phyloP scores from a whole-genome alignment of 495 filamentous ascomycete species.

The Cercophora sp. region DNA sequence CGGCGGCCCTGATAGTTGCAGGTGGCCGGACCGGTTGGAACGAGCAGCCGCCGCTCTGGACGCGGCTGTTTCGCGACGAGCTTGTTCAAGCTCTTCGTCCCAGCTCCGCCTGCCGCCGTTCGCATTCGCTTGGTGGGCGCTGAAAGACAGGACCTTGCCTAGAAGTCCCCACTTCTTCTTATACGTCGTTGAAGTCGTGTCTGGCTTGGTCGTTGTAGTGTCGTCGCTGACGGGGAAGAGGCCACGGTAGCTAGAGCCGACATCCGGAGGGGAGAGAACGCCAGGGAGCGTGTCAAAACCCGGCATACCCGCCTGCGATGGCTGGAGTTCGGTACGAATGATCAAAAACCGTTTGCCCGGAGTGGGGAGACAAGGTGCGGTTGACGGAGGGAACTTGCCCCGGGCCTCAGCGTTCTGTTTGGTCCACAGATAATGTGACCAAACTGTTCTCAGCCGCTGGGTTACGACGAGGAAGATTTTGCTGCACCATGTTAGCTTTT shows the following conservation, averaged over 20 bases:
- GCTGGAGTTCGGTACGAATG: constrained; percentile 75
- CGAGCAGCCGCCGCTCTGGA: constrained; percentile 23
- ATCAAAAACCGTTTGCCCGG: constrained; percentile 91
- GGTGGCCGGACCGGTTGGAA: constrained; percentile 12
- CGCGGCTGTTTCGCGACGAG: constrained; percentile 42
- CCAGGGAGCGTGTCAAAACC: constrained; percentile 39
- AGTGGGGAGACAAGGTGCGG: constrained; percentile 79
- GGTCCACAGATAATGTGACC: constrained; percentile 75
- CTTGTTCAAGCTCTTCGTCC: constrained; percentile 41
- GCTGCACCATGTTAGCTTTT: constrained; percentile 25
- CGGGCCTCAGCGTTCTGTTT: constrained; percentile 58
- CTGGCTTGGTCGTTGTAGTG: constrained; percentile 2
- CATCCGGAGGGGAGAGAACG: constrained; percentile 7
- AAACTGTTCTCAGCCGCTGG: constrained; percentile 65
- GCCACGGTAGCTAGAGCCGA: constrained; percentile 15
- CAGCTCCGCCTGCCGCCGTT: constrained; percentile 21
- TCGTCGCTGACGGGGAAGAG: constrained; percentile 1
- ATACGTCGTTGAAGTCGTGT: constrained; percentile 18
- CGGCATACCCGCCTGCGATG: constrained; percentile 43
- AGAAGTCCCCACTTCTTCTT: constrained; percentile 71
- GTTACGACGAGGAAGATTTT: constrained; percentile 69
- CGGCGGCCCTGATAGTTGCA: constrained; percentile 21
- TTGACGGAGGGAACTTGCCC: constrained; percentile 59
- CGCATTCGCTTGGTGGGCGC: constrained; percentile 20
- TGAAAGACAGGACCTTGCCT: constrained; percentile 61